phyloP scores from a whole-genome alignment of 768 basidiomycete species.

The Dentipellis fragilis region DNA sequence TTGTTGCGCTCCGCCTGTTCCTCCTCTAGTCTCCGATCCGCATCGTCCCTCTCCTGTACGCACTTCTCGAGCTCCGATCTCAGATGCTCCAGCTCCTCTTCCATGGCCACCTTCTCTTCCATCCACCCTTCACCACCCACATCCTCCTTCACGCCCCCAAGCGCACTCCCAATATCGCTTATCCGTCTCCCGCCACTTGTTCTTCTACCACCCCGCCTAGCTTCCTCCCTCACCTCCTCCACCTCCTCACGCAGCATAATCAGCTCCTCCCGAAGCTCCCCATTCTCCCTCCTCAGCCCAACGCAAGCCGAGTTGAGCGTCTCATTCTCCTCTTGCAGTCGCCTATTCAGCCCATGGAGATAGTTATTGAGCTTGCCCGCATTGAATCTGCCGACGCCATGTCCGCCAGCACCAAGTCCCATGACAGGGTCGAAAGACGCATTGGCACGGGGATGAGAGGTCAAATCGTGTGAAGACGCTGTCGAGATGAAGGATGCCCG shows the following conservation, averaged over 20 bases:
- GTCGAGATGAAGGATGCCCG: conserved; percentile 70
- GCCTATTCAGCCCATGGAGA: conserved; percentile 74
- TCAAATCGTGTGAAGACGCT: conserved; percentile 82
- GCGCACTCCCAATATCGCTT: conserved; percentile 38
- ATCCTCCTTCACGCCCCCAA: conserved; percentile 60
- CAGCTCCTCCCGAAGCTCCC: conserved; percentile 11
- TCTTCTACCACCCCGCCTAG: conserved; percentile 21
- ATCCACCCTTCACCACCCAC: conserved; percentile 55
- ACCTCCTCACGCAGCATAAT: conserved; percentile 6
- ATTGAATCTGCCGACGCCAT: conserved; percentile 72
- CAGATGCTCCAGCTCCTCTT: conserved; percentile 23
- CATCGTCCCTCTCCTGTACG: conserved; percentile 27
- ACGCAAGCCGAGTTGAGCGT: conserved; percentile 43
- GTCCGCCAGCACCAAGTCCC: conserved; percentile 56
- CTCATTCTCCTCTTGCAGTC: conserved; percentile 81
- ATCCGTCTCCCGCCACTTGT: conserved; percentile 31
- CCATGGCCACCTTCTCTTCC: conserved; percentile 56
- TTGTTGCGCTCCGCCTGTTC: conserved; percentile 49
- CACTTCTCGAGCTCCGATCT: conserved; percentile 28
- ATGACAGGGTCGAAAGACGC: conserved; percentile 83
- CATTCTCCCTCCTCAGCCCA: conserved; percentile 38
- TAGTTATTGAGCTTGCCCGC: conserved; percentile 80
- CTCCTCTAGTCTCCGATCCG: conserved; percentile 33
- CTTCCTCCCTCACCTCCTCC: conserved; percentile 11
- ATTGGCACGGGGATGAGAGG: conserved; percentile 68